Base-by-base conservation (phyloP, 768 basidiomycete species). In the Suillus plorans region DNA sequence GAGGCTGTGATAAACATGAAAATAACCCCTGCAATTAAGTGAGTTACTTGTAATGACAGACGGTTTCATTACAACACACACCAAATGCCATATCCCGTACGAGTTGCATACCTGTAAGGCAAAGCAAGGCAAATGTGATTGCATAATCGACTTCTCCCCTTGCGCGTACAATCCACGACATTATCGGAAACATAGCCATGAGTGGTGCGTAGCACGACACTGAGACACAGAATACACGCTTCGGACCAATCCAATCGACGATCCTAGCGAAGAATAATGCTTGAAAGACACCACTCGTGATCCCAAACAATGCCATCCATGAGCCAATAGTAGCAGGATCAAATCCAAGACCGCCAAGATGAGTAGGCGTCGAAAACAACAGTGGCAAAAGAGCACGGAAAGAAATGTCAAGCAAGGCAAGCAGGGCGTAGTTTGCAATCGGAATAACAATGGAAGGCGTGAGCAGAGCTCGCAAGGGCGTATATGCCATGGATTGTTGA, bases 1-100 rank as follows among this genome's bases (percentile, higher is more conserved):
- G 85, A 82, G 36, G 79, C 78, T 2, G 82, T 86, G 57, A 87
- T 75, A 62, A 81, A 85, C 67, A 88, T 81, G 61, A 82, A 84
- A 18, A 86, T 79, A 52, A 81, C 82, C 25, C 81, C 86, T 86
- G 56, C 10, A 68, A 64, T 25, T 12, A 14, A 22, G 47, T 49
- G 6, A n/a, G 20, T n/a, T 2, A 18, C 22, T 49, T 49, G 5
- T 22, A 22, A 47, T 47, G 45, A 22, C 22, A 25, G 2, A 12
- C 3, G 9, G 2, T 49, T 14, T 6, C 5, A 25, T 49, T 5
- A n/a, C 22, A 22, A 49, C 13, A 49, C 47, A 3, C 12, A 49
- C 47, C 47, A 14, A 13, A 49, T 5, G 22, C 22, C 47, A 25
- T 49, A 49, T 22, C 5, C 22, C n/a, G 22, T 49, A 12, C 10